Evolutionary conservation across 768 basidiomycete species (phyloP).

Genomic region (Mycena kentingensis): DNA sequence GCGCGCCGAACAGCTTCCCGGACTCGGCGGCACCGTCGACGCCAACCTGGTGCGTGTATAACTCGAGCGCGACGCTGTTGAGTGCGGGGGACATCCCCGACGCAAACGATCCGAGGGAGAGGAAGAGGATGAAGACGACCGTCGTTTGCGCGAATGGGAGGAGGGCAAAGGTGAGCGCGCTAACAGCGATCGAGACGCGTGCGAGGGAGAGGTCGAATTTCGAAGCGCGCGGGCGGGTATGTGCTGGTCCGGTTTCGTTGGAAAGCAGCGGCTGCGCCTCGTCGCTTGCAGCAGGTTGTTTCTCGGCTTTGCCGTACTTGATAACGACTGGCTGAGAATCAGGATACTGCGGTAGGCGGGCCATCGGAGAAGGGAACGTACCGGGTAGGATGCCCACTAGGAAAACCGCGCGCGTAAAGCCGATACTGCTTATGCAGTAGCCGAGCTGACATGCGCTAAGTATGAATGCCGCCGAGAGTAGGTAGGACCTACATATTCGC

Average conservation of each 20-base stretch:
- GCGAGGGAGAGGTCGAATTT: slow-evolving; percentile 72
- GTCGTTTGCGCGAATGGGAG: slow-evolving; percentile 39
- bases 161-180: slow-evolving; percentile 50
- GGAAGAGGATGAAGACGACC: slow-evolving; percentile 49
- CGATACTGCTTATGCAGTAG: slow-evolving; percentile 1
- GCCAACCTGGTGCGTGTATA: slow-evolving; percentile 52
- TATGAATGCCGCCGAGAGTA: neutral
- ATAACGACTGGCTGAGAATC: neutral
- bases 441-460: neutral
- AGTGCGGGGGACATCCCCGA: slow-evolving; percentile 65
- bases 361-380: neutral
- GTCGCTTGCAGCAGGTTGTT: slow-evolving; percentile 21
- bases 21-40: slow-evolving; percentile 1
- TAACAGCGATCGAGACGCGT: slow-evolving; percentile 60
- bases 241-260: slow-evolving; percentile 1
- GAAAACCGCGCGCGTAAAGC: neutral
- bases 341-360: neutral
- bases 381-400: neutral
- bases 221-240: slow-evolving; percentile 25
- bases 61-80: slow-evolving; percentile 70
- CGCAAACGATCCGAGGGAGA: slow-evolving; percentile 57
- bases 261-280: slow-evolving; percentile 26
- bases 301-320: slow-evolving; percentile 34
- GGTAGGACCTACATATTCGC: neutral
- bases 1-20: slow-evolving; percentile 4